Evolutionary conservation across 495 filamentous ascomycete species (phyloP).

Genomic region (Lepraria neglecta): DNA sequence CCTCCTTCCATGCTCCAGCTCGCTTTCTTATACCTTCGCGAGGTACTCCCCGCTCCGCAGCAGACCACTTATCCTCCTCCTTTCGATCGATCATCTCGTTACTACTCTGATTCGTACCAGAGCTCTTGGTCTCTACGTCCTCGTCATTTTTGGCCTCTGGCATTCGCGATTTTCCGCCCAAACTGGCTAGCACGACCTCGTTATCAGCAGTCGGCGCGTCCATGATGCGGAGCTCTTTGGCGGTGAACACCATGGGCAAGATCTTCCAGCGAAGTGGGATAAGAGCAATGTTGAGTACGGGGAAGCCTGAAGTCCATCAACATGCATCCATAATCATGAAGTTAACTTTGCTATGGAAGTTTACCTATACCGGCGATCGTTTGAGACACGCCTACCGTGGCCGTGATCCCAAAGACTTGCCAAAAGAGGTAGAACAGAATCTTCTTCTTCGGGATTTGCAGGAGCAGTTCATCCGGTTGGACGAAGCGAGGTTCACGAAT

Average conservation of each 20-base stretch:
- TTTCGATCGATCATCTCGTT: neutral
- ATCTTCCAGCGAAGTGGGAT: slow-evolving; percentile 36
- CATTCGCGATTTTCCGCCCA: slow-evolving; percentile 33
- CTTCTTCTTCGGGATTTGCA: slow-evolving; percentile 28
- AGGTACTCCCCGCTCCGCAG: slow-evolving; percentile 11
- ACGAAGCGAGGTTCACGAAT: slow-evolving; percentile 32
- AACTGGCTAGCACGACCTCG: slow-evolving; percentile 29
- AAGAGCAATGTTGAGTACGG: slow-evolving; percentile 39
- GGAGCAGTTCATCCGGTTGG: slow-evolving; percentile 32
- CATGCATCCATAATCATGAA: neutral
- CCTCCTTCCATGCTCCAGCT: slow-evolving; percentile 8
- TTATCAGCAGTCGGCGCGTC: slow-evolving; percentile 35
- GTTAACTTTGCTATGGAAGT: neutral
- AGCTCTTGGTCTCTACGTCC: neutral
- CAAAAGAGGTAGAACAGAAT: slow-evolving; percentile 34
- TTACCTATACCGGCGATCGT: slow-evolving; percentile 38
- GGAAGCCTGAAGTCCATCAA: slow-evolving; percentile 30
- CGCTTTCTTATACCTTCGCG: slow-evolving; percentile 8
- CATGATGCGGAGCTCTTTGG: slow-evolving; percentile 35
- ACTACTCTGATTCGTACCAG: neutral
- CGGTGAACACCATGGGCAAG: slow-evolving; percentile 35
- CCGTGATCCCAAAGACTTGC: slow-evolving; percentile 33
- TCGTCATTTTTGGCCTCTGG: slow-evolving; percentile 22
- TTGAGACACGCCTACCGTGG: slow-evolving; percentile 39
- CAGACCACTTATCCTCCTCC: slow-evolving; percentile 10